Evolutionary conservation across 2,329 filamentous ascomycete genomes (phyloP), one percentile per base, ranked within the genome.

Genomic region (Leptographium lundbergii): DNA sequence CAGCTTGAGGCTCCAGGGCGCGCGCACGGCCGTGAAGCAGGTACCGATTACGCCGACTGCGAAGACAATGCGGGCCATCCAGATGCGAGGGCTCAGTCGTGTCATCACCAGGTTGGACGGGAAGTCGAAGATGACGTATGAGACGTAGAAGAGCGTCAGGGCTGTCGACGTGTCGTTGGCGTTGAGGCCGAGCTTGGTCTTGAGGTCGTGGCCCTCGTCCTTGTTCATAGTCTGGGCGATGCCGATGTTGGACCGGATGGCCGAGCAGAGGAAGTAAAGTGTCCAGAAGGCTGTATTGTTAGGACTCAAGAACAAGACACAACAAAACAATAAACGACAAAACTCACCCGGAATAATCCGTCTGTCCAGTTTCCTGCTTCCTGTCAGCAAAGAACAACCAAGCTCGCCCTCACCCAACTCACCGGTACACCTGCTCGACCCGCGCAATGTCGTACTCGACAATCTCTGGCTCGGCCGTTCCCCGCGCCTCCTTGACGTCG

Each of bases 171-270:
- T 85, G 71, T 96, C 86, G 66, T 87, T 88, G 11, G 85, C 73
- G 0, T 82, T 84, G 63, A 95, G 75, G 61, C 83, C 69, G 56
- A 96, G 79, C 45, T 87, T 80, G 2, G 82, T 81, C 65, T 81
- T 81, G n/a, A 96, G 81, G 68, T 94, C 86, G 69, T 96, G 89
- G 39, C 81, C 79, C 50, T 80, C 73, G 22, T 79, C 73, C 34
- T 72, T 73, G 73, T 96, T 96, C 91, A 96, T 96, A 1, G 91
- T 96, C 74, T 96, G 89, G n/a, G 91, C 88, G 65, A 96, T 84
- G 62, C 90, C 90, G 64, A 96, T 89, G 72, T 95, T 96, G 67
- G 89, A 94, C 57, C 90, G 85, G 67, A 96, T 94, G 61, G 89
- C 91, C 0, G 90, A 94, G 77, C 89, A 94, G 63, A 96, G 81